Base-by-base conservation (phyloP, 2,329 filamentous ascomycete genomes). In the Neopestalotiopsis sp. region DNA sequence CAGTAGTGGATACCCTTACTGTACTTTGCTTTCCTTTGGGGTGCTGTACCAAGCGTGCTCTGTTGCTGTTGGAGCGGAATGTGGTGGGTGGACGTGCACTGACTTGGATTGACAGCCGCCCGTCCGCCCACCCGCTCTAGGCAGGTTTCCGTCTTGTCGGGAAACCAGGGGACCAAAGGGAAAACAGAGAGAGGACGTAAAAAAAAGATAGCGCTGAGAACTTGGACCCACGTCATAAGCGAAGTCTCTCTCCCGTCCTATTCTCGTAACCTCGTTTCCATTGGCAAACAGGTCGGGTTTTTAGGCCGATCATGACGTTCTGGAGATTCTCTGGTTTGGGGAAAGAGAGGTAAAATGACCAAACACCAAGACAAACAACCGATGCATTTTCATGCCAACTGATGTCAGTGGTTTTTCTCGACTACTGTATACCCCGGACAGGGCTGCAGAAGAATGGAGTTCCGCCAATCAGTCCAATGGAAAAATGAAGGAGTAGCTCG, bases 191-290 rank as follows among this genome's bases (percentile, higher is more conserved):
- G 34, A 38, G 10, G 5, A 38, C 6, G 6, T 7, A 38, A 6
- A 10, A 38, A 38, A 38, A 38, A 38, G 34, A 52, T 52, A 52
- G 45, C 24, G 12, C 30, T 34, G 30, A 17, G 56, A 28, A 28
- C 3, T 4, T n/a, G 49, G 63, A 34, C 63, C 63, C 63, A 66
- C 63, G 63, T 66, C 63, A 66, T 66, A 66, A 66, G 42, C 63
- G 49, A 66, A 30, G 34, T n/a, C 32, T 42, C n/a, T 28, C 24
- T 28, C 34, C 34, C 59, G 40, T 49, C 10, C 24, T n/a, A n/a
- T 42, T 49, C 30, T 62, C n/a, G n/a, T 62, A 30, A 24, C 32
- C 30, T 20, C n/a, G 59, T 34, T 38, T 34, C 24, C 2, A 17
- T 38, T 5, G 5, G 59, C 59, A 20, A 28, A 20, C n/a, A 52